phyloP scores from a whole-genome alignment of 83 land plant genomes.

The Thuja plicata region DNA sequence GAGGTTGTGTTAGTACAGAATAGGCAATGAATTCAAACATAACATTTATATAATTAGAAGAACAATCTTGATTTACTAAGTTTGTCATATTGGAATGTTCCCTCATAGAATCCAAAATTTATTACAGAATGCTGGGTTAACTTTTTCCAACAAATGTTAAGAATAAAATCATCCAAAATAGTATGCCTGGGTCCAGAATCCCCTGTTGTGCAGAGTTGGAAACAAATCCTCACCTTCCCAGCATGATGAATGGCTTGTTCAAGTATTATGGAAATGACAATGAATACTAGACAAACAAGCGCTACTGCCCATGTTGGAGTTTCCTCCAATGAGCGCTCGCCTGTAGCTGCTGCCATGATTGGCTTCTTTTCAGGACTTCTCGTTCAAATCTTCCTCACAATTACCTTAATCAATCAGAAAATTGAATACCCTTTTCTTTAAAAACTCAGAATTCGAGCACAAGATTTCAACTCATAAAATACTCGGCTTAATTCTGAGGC shows the following conservation, averaged over 20 bases:
- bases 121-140: not conserved
- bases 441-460: too few species aligned
- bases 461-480: too few species aligned
- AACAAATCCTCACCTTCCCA: constrained; percentile 33
- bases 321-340: constrained; percentile 28
- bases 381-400: not conserved
- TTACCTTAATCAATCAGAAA: not conserved
- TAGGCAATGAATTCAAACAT: not conserved
- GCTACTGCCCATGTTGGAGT: constrained; percentile 76
- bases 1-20: not conserved
- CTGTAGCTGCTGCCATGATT: constrained; percentile 2
- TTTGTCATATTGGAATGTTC: not conserved
- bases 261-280: constrained; percentile 43
- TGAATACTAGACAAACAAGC: constrained; percentile 41
- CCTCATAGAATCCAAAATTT: not conserved
- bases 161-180: not conserved
- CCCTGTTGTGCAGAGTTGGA: not conserved
- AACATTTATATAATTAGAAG: not conserved
- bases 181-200: not conserved
- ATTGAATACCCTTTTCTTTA: too few species aligned
- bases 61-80: not conserved
- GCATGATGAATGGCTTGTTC: constrained; percentile 44
- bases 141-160: not conserved
- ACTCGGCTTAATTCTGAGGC: too few species aligned
- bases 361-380: not conserved